A percentile compares a stretch with the other conserved stretches of the same genome.
Evolutionary conservation across 805 yeast species (phyloP).

Genomic region (Yamadazyma laniorum): DNA sequence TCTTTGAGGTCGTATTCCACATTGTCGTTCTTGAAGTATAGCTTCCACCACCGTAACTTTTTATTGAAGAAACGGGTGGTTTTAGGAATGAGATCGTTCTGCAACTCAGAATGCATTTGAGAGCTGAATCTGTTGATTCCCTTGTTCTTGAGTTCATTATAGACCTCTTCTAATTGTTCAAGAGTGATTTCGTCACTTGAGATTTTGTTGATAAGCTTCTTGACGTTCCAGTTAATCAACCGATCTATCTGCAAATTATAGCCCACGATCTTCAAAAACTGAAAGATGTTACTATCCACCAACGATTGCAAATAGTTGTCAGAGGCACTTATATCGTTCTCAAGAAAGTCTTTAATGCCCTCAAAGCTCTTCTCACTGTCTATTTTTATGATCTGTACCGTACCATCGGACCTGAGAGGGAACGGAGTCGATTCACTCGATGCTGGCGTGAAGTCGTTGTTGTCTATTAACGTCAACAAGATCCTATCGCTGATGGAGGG

Average conservation of each 20-base stretch:
- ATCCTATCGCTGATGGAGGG: constrained; percentile 20
- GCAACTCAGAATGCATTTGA: constrained; percentile 36
- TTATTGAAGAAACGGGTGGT: constrained; percentile 28
- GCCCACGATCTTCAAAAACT: constrained; percentile 29
- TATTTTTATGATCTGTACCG: constrained; percentile 29
- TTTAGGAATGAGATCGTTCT: constrained; percentile 30
- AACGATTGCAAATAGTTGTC: constrained; percentile 27
- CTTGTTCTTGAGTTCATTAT: constrained; percentile 20
- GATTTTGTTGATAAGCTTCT: constrained; percentile 17
- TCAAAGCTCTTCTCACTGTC: constrained; percentile 23
- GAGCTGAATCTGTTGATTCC: constrained; percentile 29
- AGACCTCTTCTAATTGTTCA: constrained; percentile 16
- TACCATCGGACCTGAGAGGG: constrained; percentile 15
- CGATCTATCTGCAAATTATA: constrained; percentile 26
- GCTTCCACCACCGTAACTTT: constrained; percentile 40
- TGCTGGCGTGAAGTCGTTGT: constrained; percentile 34
- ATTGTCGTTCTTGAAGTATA: constrained; percentile 42
- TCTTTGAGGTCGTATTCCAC: constrained; percentile 44
- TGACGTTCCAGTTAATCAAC: constrained; percentile 21
- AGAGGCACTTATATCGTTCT: constrained; percentile 32
- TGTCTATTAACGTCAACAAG: constrained; percentile 37
- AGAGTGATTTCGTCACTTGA: constrained; percentile 14
- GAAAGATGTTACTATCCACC: constrained; percentile 36
- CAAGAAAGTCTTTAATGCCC: constrained; percentile 31
- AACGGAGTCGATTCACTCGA: constrained; percentile 31